Percentiles rank a stretch among this genome's conserved stretches.
Conservation (phyloP, 2,329 filamentous ascomycete genomes). For the Colletotrichum sp. region DNA sequence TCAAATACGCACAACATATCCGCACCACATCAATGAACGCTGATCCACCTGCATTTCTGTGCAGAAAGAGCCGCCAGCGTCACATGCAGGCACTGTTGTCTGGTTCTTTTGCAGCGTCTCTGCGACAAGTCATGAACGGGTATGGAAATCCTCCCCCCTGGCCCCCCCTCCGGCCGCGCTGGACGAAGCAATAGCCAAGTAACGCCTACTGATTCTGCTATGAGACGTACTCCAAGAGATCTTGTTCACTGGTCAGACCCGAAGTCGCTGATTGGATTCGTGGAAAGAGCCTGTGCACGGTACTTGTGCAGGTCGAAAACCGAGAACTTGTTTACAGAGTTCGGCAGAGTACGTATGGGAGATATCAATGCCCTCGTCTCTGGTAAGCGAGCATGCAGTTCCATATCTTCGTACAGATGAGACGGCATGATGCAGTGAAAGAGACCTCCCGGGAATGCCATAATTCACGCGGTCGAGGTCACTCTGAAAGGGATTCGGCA, state of each 20-base stretch:
- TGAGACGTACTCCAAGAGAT: neutral
- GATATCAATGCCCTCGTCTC: no score
- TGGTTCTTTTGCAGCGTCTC: neutral
- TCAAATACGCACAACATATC: neutral
- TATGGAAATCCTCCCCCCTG: neutral
- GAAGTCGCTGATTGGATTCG: neutral
- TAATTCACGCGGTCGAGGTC: no score
- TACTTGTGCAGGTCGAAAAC: neutral
- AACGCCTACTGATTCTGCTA: neutral
- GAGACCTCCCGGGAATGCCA: no score
- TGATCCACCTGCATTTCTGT: neutral
- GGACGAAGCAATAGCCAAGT: neutral
- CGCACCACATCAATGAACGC: neutral
- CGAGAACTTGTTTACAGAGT: neutral
- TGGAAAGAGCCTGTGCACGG: neutral
- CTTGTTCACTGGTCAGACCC: neutral
- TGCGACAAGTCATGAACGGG: neutral
- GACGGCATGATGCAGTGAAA: no score
- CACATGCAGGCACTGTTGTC: neutral
- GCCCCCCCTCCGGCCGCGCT: neutral
- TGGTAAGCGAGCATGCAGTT: no score
- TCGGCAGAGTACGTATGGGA: no score
- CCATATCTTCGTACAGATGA: no score
- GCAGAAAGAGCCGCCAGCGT: neutral
- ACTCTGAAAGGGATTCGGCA: no score